Conservation (phyloP, 2,329 filamentous ascomycete genomes). For the Tolypocladium guangdongense region DNA sequence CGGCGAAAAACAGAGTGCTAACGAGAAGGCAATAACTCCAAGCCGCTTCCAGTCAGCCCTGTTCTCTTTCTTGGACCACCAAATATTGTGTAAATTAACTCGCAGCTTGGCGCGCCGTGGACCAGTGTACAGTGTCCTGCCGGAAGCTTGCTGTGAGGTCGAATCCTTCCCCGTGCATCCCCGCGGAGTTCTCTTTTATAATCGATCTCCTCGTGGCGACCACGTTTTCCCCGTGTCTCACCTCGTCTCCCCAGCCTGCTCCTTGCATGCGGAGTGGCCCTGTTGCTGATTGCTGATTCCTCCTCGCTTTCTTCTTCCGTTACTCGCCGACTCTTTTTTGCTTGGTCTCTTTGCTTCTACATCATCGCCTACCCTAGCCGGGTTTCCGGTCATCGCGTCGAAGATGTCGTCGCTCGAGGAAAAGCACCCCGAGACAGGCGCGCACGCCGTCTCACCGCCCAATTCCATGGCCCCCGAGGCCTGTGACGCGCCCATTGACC, state of each 20-base stretch:
- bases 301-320: neutral
- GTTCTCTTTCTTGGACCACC: neutral
- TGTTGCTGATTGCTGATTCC: neutral
- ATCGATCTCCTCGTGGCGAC: neutral
- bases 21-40: neutral
- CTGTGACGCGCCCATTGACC: conserved; percentile 14
- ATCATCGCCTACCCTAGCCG: neutral
- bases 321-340: neutral
- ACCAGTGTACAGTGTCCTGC: neutral
- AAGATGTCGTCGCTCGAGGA: neutral
- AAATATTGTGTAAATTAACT: neutral
- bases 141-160: neutral
- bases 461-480: neutral
- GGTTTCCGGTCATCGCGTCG: neutral
- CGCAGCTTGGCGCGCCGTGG: neutral
- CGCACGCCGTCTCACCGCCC: neutral
- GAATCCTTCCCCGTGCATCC: neutral
- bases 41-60: neutral
- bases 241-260: neutral
- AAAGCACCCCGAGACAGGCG: neutral
- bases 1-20: too few relatives aligned
- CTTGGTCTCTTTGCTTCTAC: neutral
- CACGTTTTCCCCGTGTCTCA: neutral
- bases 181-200: neutral
- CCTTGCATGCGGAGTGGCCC: neutral